A percentile compares a stretch with the other conserved stretches of the same genome.
Conservation (phyloP, 2,329 filamentous ascomycete genomes). For the Alternaria incomplexa region DNA sequence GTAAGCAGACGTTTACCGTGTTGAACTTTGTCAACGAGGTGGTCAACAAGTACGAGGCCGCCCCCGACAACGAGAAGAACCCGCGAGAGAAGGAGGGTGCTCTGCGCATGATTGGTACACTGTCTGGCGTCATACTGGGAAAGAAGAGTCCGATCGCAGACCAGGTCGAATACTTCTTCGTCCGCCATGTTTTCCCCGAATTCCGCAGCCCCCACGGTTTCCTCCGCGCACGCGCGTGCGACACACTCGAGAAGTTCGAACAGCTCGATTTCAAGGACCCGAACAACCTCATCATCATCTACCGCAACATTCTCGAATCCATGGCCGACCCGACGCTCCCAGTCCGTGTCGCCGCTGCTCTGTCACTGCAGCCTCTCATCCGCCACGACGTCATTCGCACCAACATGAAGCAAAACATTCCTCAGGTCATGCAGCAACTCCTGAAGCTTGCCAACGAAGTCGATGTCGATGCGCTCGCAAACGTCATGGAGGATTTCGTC, state of each 20-base stretch:
- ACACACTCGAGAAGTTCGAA: constrained; percentile 98
- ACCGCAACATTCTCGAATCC: constrained; percentile 93
- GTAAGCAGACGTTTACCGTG: constrained; percentile 95
- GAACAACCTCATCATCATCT: constrained; percentile 94
- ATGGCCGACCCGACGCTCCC: constrained; percentile 95
- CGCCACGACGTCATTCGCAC: constrained; percentile 91
- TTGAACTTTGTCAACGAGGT: constrained; percentile 94
- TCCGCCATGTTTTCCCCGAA: constrained; percentile 97
- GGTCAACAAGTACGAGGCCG: constrained; percentile 88
- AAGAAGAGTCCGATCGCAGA: constrained; percentile 99
- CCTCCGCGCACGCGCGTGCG: constrained; percentile 91
- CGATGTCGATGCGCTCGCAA: constrained; percentile 94
- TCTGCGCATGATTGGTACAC: constrained; percentile 92
- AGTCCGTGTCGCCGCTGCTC: constrained; percentile 89
- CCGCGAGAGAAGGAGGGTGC: constrained; percentile 96
- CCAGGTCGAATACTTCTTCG: constrained; percentile 98
- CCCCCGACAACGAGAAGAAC: constrained; percentile 87
- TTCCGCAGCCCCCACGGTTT: constrained; percentile 93
- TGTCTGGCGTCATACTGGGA: constrained; percentile 90
- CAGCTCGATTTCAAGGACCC: constrained; percentile 95
- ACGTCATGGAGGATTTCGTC: constrained; percentile 99
- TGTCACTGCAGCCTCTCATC: constrained; percentile 94
- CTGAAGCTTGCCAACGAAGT: constrained; percentile 97
- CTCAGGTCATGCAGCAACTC: constrained; percentile 98
- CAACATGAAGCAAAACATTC: constrained; percentile 97